Evolutionary conservation across 148 eudicot species (phyloP), one percentile per base, ranked within the genome.

Genomic region (Rhododendron griersonianum): DNA sequence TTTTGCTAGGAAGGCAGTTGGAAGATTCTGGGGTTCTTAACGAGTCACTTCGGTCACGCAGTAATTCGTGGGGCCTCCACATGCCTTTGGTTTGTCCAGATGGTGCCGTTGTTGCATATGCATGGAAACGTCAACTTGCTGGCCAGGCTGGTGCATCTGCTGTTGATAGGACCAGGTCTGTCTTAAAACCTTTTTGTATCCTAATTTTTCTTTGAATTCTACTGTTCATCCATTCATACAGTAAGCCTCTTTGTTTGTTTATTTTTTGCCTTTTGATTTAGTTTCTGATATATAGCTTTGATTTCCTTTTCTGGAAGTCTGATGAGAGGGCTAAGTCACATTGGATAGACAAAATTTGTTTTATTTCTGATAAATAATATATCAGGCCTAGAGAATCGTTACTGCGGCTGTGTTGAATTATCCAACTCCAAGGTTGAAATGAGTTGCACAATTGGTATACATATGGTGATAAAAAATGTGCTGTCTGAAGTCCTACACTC

Each of bases 91-190:
- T 98, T 86, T 98, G 99, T 87, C 99, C 99, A 67, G 99, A 98
- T 92, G 98, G 98, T 50, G 98, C 99, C 53, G 99, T 95, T 88
- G 99, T 95, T 91, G 99, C 99, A 53, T 98, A 98, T 89, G 99
- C 99, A 25, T 98, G 99, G 99, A 98, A 98, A 89, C 95, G 99
- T 18, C 99, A 98, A 90, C 99, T 98, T 93, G 99, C 99, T 90
- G 99, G 99, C 80, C 99, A 98, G 91, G 99, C 99, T 88, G 99
- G 99, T 86, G 98, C 99, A 89, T 95, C 99, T 86, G 98, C 99
- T 48, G 99, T 98, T 85, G 99, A 98, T 87, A 91, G 99, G 87
- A 98, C 99, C 74, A 93, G 98, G 99, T 97, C 57, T 83, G 51
- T 81, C 86, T 50, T 35, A 76, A 47, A 80, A 48, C 37, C 10